Evolutionary conservation across 1,284 basidiomycete genomes (phyloP).

Genomic region (Trichosporon sp.): DNA sequence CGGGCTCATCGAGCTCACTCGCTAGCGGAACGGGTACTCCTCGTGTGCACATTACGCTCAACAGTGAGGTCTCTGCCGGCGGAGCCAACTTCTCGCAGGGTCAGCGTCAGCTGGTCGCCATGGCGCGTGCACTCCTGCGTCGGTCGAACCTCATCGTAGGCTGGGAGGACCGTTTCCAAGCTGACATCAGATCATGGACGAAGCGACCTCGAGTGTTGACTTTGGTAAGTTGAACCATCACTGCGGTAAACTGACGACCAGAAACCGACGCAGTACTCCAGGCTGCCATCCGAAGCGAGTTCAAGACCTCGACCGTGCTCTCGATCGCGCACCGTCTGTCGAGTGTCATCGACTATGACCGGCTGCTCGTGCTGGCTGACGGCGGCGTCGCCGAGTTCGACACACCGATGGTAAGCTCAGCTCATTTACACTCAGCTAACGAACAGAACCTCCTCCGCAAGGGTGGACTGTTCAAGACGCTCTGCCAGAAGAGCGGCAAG

Average conservation of each 20-base stretch:
- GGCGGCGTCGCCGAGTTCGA: slow-evolving; percentile 75
- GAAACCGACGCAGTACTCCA: slow-evolving; percentile 65
- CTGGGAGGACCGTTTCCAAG: neutral
- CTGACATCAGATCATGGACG: slow-evolving; percentile 61
- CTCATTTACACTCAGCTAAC: neutral
- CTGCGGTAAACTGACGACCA: neutral
- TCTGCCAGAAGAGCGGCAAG: slow-evolving; percentile 77
- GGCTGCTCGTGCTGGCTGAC: slow-evolving; percentile 73
- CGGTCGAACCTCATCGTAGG: slow-evolving; percentile 63
- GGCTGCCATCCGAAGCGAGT: slow-evolving; percentile 71
- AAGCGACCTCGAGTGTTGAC: slow-evolving; percentile 70
- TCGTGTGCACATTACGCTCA: slow-evolving; percentile 57
- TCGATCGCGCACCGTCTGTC: slow-evolving; percentile 76
- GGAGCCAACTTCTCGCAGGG: slow-evolving; percentile 81
- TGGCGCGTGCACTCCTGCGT: slow-evolving; percentile 64
- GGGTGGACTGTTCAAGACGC: slow-evolving; percentile 66
- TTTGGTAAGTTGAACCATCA: slow-evolving; percentile 49
- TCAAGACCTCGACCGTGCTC: slow-evolving; percentile 67
- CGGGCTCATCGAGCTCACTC: neutral
- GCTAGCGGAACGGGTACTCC: slow-evolving; percentile 3
- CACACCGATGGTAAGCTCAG: slow-evolving; percentile 58
- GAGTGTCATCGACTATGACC: slow-evolving; percentile 68
- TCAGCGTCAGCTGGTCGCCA: slow-evolving; percentile 73
- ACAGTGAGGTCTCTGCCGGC: slow-evolving; percentile 69
- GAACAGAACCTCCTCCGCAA: slow-evolving; percentile 63